Percentiles rank a stretch among this genome's conserved stretches.
These are phyloP conservation scores for Cydonia oblonga DNA, from an alignment of 331 rosid species.

Conservation along the genomic window DNA sequence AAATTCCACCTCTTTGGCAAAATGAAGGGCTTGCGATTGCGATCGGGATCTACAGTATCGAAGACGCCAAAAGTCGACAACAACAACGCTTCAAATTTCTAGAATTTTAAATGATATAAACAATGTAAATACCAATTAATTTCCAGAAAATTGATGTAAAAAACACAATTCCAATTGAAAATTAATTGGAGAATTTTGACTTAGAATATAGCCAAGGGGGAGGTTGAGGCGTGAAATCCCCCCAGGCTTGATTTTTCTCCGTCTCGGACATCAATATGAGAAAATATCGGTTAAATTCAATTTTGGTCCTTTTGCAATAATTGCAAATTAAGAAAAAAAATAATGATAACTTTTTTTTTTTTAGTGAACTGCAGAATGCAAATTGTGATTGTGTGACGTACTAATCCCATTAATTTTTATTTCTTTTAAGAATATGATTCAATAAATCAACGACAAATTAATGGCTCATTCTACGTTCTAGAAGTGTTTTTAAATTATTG, in stretches of 20 bases:
- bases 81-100: too few relatives aligned
- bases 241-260: slow-evolving; percentile 15
- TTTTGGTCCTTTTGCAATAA: neutral
- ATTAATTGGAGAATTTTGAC: neutral
- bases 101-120: too few relatives aligned
- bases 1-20: neutral
- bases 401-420: neutral
- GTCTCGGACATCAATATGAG: slow-evolving; percentile 14
- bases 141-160: neutral
- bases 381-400: too few relatives aligned
- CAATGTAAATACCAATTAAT: neutral
- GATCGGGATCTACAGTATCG: slow-evolving; percentile 21
- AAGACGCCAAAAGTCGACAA: too few relatives aligned
- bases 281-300: neutral
- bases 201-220: slow-evolving; percentile 21
- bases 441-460: too few relatives aligned
- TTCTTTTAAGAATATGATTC: too few relatives aligned
- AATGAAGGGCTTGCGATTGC: slow-evolving; percentile 14
- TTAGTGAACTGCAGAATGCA: neutral
- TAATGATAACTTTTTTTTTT: neutral
- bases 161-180: neutral
- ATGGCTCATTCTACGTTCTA: too few relatives aligned
- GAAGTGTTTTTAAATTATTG: too few relatives aligned
- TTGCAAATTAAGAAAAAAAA: neutral
- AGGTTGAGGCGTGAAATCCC: slow-evolving; percentile 16